Evolutionary conservation across 1,139 yeast species (phyloP), one percentile per base, ranked within the genome.

Genomic region (Zhuliangozyma blackwelliae): DNA sequence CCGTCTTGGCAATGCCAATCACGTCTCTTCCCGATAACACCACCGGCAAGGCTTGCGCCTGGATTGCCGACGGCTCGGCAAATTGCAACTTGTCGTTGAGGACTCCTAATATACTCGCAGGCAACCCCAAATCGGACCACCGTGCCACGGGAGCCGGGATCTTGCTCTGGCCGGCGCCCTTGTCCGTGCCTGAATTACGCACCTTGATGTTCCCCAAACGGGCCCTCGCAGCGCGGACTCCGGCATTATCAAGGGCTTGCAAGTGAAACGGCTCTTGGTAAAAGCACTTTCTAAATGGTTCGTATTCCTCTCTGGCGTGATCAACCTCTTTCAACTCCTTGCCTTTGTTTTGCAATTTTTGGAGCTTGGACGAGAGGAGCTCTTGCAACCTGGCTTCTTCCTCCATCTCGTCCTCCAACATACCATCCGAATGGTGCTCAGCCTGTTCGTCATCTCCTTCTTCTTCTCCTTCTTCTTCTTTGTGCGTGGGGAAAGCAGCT

Each of bases 1-100:
- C 98, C 0, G 99, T 92, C 48, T 89, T 88, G 0, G 98, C 97
- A 25, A 92, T 84, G 6, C 96, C 97, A 36, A 94, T 83, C 5
- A 92, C 77, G 63, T 94, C 97, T 39, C 86, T 61, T 0, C 98
- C 97, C 5, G 83, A 71, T 92, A 92, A 83, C 12, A 89, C 78
- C 0, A 90, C 84, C 0, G 99, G 98, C 12, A 90, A 69, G 0
- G 97, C 90, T 53, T 90, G 97, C 0, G 90, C 72, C 57, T 94
- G 99, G 40, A 94, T 88, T 0, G 97, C 77, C 0, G 97, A 86
- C 1, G 97, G 98, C 5, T 64, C 58, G 1, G 57, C 61, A 51
- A 78, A 89, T 5, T 67, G 58, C 10, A 82, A 56, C n/a, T 63
- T 62, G 1, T 72, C 66, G 25, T 58, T 61, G 13, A 89, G 66